These are phyloP conservation scores for Xylariaceae sp. DNA, from an alignment of 2,329 filamentous ascomycete species.

Conservation along the genomic window DNA sequence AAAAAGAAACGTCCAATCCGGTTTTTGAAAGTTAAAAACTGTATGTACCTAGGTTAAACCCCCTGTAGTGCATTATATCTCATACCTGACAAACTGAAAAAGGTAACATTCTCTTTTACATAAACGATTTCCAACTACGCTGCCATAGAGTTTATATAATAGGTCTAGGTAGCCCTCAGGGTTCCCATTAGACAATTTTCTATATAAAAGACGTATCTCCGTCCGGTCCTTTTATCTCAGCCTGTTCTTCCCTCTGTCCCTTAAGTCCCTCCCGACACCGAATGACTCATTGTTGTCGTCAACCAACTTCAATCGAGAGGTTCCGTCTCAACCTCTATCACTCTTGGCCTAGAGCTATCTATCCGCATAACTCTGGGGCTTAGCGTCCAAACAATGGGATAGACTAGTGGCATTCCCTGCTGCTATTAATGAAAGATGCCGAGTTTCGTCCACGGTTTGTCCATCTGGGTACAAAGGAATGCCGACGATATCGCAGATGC, in stretches of 20 bases:
- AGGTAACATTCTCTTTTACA: too few relatives aligned
- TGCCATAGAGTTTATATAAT: background rate
- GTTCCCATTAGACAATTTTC: constrained; percentile 17
- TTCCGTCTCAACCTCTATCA: too few relatives aligned
- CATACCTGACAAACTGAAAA: too few relatives aligned
- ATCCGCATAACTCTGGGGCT: too few relatives aligned
- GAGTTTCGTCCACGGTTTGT: constrained; percentile 33
- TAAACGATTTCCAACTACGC: too few relatives aligned
- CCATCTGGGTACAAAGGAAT: constrained; percentile 20
- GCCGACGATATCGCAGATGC: constrained; percentile 22
- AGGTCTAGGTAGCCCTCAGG: constrained; percentile 20
- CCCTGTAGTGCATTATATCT: too few relatives aligned
- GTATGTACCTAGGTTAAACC: too few relatives aligned
- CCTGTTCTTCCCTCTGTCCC: constrained; percentile 7
- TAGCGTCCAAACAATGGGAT: background rate
- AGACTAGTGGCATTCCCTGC: constrained; percentile 18
- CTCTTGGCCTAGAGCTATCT: background rate
- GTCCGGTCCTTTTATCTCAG: constrained; percentile 3
- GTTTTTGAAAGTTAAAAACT: too few relatives aligned
- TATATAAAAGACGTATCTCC: constrained; percentile 22
- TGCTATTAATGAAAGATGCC: constrained; percentile 30
- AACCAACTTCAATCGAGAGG: too few relatives aligned
- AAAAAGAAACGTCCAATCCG: too few relatives aligned
- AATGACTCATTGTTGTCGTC: background rate
- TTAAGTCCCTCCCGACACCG: background rate